A percentile compares a stretch with the other conserved stretches of the same genome.
Evolutionary conservation across 768 basidiomycete genomes (phyloP).

Genomic region (Boletus patriciae): DNA sequence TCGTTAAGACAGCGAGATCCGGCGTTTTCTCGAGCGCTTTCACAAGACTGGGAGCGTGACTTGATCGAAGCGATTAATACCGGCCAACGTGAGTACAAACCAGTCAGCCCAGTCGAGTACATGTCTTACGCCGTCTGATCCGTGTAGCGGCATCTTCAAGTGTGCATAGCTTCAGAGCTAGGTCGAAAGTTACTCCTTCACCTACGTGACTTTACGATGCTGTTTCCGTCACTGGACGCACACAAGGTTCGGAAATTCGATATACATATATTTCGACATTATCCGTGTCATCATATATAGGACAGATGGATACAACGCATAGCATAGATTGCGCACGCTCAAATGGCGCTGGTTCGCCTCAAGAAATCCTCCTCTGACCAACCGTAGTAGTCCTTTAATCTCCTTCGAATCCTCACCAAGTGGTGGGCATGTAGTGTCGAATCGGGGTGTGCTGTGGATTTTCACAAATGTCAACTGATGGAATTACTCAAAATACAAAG

Average conservation of each 20-base stretch:
- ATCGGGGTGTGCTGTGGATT: conserved; percentile 66
- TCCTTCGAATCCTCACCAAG: conserved; percentile 55
- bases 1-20: conserved; percentile 15
- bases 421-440: conserved; percentile 37
- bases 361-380: conserved; percentile 54
- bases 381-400: conserved; percentile 62
- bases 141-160: conserved; percentile 3
- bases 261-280: not conserved
- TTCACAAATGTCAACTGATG: not conserved
- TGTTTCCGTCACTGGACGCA: not conserved
- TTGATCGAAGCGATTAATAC: conserved; percentile 16
- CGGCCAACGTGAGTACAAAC: conserved; percentile 22
- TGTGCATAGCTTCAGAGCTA: not conserved
- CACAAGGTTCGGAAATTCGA: not conserved
- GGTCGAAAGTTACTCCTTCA: not conserved
- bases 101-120: not conserved
- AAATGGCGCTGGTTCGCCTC: conserved; percentile 13
- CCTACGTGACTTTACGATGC: not conserved
- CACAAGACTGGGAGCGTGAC: conserved; percentile 19
- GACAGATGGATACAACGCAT: not conserved
- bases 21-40: conserved; percentile 15
- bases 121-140: not conserved
- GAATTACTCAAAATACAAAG: not conserved
- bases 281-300: not conserved
- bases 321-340: not conserved